Evolutionary conservation across 129 eudicot species (phyloP), one percentile per base, ranked within the genome.

Genomic region (Sambucus nigra): DNA sequence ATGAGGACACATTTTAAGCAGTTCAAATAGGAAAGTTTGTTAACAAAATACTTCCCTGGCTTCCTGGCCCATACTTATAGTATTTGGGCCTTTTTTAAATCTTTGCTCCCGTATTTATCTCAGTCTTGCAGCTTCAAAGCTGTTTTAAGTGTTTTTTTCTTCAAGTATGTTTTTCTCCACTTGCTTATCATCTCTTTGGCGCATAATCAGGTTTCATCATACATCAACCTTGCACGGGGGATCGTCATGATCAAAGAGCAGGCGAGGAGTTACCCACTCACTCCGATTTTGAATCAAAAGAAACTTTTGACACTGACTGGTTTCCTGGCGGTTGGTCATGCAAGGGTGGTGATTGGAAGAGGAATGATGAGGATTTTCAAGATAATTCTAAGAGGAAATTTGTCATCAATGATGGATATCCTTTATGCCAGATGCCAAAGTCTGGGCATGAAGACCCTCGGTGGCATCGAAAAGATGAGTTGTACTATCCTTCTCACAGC

Each of bases 291-390:
- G 23, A 60, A 18, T 18, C 28, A 7, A 60, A 63, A 25, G 92
- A 79, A 53, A 28, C 54, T 63, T 64, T 53, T 24, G 97, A 84
- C 24, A 51, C 57, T 47, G 92, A 66, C 44, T 68, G 77, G 79
- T 79, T 85, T 59, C 74, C 88, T 25, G 75, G 89, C 29, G 76
- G 48, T 40, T 85, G 94, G 89, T 71, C 95, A 40, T 85, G 84
- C 83, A 91, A 80, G 63, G 95, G 99, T 54, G 88, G 99, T 41
- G 99, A 91, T 54, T 91, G 99, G 99, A 86, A 71, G 77, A 76
- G 89, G 74, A 76, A 66, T 41, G 94, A 79, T 14, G 99, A 91
- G 51, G 25, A 74, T 66, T 46, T 65, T 52, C 86, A 55, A 65
- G 95, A 82, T 38, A 72, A 66, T 70, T 60, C 53, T 48, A 79